Conservation (phyloP, 73 alveolate species). For the Uronychia setigera region DNA sequence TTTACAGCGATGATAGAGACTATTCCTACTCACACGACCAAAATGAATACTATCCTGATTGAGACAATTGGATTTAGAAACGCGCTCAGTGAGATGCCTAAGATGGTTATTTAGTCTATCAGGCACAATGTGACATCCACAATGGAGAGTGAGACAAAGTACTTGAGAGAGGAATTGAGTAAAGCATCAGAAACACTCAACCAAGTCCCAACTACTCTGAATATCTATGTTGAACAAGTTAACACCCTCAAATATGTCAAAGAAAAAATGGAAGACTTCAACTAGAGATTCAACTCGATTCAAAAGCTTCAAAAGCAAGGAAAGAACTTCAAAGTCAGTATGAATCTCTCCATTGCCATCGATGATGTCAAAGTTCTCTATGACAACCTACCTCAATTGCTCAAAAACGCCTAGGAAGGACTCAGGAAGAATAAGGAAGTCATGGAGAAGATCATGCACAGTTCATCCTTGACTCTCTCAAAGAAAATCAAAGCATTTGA, state of each 20-base stretch:
- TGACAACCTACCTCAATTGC: conserved; percentile 56
- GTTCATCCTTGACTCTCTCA: conserved; percentile 49
- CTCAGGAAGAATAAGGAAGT: conserved; percentile 55
- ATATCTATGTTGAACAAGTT: conserved; percentile 62
- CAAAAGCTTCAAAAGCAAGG: conserved; percentile 52
- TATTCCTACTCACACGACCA: conserved; percentile 45
- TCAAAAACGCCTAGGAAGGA: conserved; percentile 64
- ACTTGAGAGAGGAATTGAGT: conserved; percentile 52
- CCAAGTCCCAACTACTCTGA: conserved; percentile 52
- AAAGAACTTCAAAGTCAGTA: conserved; percentile 46
- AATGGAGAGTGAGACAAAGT: conserved; percentile 67
- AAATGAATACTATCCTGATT: conserved; percentile 54
- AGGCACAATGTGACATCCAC: conserved; percentile 64
- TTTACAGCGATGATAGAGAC: conserved; percentile 47
- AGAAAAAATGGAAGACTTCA: conserved; percentile 54
- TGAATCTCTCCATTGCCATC: conserved; percentile 47
- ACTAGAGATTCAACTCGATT: conserved; percentile 45
- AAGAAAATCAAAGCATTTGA: conserved; percentile 73
- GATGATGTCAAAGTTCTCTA: conserved; percentile 57
- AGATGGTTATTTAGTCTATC: conserved; percentile 64
- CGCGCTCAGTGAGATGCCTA: conserved; percentile 63
- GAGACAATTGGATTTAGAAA: conserved; percentile 56
- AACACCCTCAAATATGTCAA: conserved; percentile 61
- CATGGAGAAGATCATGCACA: conserved; percentile 69
- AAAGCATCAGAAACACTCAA: conserved; percentile 55